These are phyloP conservation scores for Acrodontium crateriforme DNA, from an alignment of 2,329 filamentous ascomycete genomes.

Conservation along the genomic window DNA sequence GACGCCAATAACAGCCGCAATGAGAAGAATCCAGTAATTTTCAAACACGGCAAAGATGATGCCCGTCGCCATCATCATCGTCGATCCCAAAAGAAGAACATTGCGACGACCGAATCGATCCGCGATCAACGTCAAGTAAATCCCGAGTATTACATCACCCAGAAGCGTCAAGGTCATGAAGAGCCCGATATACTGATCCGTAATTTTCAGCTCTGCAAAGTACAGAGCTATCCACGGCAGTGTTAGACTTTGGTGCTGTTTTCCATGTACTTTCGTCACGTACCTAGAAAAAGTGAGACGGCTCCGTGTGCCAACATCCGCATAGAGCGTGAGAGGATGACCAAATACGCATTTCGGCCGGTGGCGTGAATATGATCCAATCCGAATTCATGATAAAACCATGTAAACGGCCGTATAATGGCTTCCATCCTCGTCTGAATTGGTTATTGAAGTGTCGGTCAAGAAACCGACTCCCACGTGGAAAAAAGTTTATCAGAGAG, in stretches of 20 bases:
- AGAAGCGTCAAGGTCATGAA: slow-evolving; percentile 23
- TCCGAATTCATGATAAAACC: slow-evolving; percentile 22
- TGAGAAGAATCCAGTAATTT: slow-evolving; percentile 18
- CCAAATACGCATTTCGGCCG: slow-evolving; percentile 36
- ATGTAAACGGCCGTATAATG: slow-evolving; percentile 6
- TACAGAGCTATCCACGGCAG: too few species aligned
- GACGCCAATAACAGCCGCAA: slow-evolving; percentile 21
- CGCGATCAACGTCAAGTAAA: slow-evolving; percentile 18
- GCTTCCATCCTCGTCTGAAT: too few species aligned
- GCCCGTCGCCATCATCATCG: slow-evolving; percentile 18
- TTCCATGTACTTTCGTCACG: too few species aligned
- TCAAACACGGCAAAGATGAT: slow-evolving; percentile 14
- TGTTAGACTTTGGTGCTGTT: too few species aligned
- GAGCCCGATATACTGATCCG: slow-evolving; percentile 19
- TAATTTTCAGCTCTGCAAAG: slow-evolving; percentile 15
- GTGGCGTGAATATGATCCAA: slow-evolving; percentile 18
- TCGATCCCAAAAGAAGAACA: slow-evolving; percentile 15
- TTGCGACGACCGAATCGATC: slow-evolving; percentile 17
- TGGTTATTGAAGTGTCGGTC: too few species aligned
- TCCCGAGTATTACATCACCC: slow-evolving; percentile 19
- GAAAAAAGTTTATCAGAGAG: too few species aligned
- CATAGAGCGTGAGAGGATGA: slow-evolving; percentile 45
- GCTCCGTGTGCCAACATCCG: slow-evolving; percentile 51
- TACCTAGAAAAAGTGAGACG: slow-evolving; percentile 19
- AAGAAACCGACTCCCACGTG: too few species aligned